Evolutionary conservation across 805 yeast genomes (phyloP).

Genomic region (Scheffersomyces coipomensis): DNA sequence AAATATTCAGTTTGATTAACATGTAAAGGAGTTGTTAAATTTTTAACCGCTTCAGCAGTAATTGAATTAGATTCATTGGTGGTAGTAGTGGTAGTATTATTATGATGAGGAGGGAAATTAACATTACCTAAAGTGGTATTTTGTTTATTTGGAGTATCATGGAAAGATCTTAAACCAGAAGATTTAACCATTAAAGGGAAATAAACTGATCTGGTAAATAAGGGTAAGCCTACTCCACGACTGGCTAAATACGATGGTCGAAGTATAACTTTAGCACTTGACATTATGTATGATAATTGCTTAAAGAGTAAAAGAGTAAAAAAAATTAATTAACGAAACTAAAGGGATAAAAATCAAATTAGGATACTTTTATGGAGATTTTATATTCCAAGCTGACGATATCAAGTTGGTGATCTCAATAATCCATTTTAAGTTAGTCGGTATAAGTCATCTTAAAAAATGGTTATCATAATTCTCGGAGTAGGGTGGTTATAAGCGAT

Average conservation of each 20-base stretch:
- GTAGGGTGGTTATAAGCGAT: no score
- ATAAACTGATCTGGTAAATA: background rate
- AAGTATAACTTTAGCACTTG: background rate
- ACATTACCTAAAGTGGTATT: constrained; percentile 14
- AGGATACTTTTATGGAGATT: no score
- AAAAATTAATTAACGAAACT: no score
- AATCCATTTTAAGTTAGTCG: no score
- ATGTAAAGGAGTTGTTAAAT: constrained; percentile 2
- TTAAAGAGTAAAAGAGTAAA: no score
- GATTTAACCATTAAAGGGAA: no score
- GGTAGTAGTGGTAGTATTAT: background rate
- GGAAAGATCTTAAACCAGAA: constrained; percentile 14
- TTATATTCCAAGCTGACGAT: no score
- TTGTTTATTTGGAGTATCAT: constrained; percentile 20
- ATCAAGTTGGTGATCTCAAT: no score
- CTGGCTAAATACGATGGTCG: background rate
- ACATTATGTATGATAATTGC: no score
- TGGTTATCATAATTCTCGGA: no score
- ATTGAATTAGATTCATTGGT: background rate
- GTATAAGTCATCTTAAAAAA: no score
- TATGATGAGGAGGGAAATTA: constrained; percentile 2
- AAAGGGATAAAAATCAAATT: no score
- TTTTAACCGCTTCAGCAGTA: constrained; percentile 1
- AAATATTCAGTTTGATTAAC: constrained; percentile 32
- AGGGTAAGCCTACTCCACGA: background rate